Percentiles rank a stretch among this genome's conserved stretches.
Evolutionary conservation across 75 land plant genomes (phyloP).

Genomic region (Picea sitchensis): DNA sequence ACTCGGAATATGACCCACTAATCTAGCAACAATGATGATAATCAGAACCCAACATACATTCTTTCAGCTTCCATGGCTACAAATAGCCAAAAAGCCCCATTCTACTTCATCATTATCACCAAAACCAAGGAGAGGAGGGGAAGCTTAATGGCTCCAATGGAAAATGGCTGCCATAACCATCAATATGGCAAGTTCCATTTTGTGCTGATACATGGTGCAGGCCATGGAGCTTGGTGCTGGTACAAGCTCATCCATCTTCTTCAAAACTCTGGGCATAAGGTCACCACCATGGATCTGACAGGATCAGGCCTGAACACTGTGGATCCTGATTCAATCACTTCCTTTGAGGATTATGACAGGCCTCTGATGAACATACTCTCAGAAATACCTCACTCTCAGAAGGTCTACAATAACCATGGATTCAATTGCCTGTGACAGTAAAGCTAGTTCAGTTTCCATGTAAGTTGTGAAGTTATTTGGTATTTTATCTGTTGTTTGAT

Average conservation of each 20-base stretch:
- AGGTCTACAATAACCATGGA: not conserved
- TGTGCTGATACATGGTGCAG: slow-evolving; percentile 54
- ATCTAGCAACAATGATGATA: too few species aligned
- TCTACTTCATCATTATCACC: too few species aligned
- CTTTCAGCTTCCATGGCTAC: too few species aligned
- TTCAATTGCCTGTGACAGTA: not conserved
- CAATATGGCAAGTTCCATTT: slow-evolving; percentile 19
- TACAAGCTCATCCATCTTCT: slow-evolving; percentile 44
- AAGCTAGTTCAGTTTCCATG: not conserved
- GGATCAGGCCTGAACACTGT: slow-evolving; percentile 36
- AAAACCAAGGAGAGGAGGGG: too few species aligned
- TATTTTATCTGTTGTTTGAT: not conserved
- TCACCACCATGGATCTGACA: slow-evolving; percentile 45
- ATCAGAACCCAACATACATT: too few species aligned
- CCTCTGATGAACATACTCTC: slow-evolving; percentile 45
- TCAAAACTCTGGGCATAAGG: slow-evolving; percentile 36
- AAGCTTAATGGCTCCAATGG: too few species aligned
- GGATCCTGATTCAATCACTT: slow-evolving; percentile 20
- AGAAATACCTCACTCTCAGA: not conserved
- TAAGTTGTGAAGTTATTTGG: not conserved
- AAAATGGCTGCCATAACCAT: too few species aligned
- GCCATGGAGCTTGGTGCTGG: slow-evolving; percentile 69
- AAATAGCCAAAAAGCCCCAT: too few species aligned
- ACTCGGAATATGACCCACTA: too few species aligned
- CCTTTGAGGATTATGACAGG: slow-evolving; percentile 34